A percentile compares a stretch with the other conserved stretches of the same genome.
Evolutionary conservation across 2,329 filamentous ascomycete species (phyloP).

Genomic region (Colletotrichum siamense): DNA sequence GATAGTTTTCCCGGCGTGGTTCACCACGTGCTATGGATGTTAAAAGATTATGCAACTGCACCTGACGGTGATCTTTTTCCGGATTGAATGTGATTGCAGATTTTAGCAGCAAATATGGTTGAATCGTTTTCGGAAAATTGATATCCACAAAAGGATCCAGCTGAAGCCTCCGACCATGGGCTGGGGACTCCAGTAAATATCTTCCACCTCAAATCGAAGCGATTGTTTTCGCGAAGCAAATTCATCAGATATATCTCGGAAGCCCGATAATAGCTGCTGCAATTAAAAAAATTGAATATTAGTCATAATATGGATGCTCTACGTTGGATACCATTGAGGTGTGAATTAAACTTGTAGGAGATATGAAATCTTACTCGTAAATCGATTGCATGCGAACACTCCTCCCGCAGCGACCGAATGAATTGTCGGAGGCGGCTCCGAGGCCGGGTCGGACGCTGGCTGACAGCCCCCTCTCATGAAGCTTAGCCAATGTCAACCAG

Average conservation of each 20-base stretch:
- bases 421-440: neutral
- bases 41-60: neutral
- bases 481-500: neutral
- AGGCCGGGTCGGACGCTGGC: neutral
- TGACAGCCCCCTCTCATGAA: neutral
- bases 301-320: neutral
- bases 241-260: neutral
- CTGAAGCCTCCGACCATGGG: neutral
- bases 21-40: neutral
- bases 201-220: neutral
- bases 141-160: neutral
- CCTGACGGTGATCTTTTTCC: neutral
- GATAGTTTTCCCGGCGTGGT: neutral
- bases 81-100: neutral
- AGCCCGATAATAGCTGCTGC: neutral
- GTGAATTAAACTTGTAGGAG: neutral
- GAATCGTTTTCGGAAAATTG: neutral
- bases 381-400: neutral
- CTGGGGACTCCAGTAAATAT: neutral
- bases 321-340: neutral
- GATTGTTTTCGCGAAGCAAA: neutral
- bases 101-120: neutral
- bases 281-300: neutral
- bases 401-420: neutral
- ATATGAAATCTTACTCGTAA: neutral